Evolutionary conservation across 352 stramenopile genomes (phyloP).

Genomic region (Phytophthora pisi): DNA sequence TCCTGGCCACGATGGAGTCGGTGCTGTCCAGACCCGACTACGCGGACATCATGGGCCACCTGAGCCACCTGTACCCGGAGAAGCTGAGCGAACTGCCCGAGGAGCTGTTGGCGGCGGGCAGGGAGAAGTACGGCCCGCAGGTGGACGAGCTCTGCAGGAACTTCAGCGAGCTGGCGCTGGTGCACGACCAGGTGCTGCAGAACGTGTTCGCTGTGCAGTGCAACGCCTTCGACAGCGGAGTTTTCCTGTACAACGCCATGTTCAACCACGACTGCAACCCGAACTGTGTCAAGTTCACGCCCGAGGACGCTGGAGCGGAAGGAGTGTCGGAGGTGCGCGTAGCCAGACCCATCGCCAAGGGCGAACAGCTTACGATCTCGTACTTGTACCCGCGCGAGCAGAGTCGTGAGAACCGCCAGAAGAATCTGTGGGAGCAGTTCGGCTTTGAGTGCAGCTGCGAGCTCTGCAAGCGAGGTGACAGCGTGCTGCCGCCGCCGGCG

Average conservation of each 20-base stretch:
- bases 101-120: conserved; percentile 56
- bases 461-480: conserved; percentile 76
- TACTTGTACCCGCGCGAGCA: conserved; percentile 93
- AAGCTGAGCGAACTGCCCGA: conserved; percentile 73
- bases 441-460: conserved; percentile 85
- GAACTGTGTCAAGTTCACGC: conserved; percentile 95
- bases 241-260: conserved; percentile 95
- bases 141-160: conserved; percentile 58
- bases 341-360: conserved; percentile 79
- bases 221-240: conserved; percentile 93
- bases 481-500: conserved; percentile 49
- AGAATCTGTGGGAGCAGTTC: conserved; percentile 92
- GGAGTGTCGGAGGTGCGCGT: conserved; percentile 93
- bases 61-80: conserved; percentile 88
- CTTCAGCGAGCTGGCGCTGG: conserved; percentile 55
- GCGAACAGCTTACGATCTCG: conserved; percentile 93
- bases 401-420: conserved; percentile 77
- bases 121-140: conserved; percentile 60
- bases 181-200: conserved; percentile 81
- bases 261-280: conserved; percentile 95
- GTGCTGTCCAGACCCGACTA: conserved; percentile 80
- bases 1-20: conserved; percentile 88
- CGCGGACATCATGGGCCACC: conserved; percentile 68
- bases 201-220: conserved; percentile 92
- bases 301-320: conserved; percentile 42